Conservation (phyloP, 2,329 filamentous ascomycete species). For the Botrytis tulipae region DNA sequence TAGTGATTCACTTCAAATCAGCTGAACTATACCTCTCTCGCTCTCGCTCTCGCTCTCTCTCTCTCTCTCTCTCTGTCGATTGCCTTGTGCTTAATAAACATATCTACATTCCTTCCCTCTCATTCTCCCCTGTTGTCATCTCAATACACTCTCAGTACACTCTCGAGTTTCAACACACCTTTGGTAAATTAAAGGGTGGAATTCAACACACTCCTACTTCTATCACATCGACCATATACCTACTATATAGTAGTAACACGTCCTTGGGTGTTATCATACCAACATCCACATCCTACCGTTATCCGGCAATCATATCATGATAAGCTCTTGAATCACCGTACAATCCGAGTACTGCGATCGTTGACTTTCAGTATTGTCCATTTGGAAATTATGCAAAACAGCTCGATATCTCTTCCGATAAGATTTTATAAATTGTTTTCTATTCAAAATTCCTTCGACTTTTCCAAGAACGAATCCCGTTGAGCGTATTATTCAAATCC, state of each 20-base stretch:
- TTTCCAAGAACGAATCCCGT: conserved; percentile 14
- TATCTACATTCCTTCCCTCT: not conserved
- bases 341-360: not conserved
- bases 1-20: not conserved
- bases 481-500: conserved; percentile 7
- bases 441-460: not conserved
- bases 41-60: not conserved
- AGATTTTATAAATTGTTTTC: not conserved
- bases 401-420: conserved; percentile 3
- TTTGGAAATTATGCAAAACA: not conserved
- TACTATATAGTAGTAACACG: not conserved
- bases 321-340: conserved; percentile 8
- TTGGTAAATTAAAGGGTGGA: not conserved
- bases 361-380: not conserved
- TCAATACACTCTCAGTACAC: too few relatives aligned
- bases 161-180: not conserved
- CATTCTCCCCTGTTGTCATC: too few relatives aligned
- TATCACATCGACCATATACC: not conserved
- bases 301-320: conserved; percentile 4
- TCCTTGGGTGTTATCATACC: not conserved
- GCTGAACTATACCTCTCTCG: not conserved
- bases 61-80: not conserved
- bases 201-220: not conserved
- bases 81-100: not conserved
- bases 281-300: not conserved